These are phyloP conservation scores for Chlorella sp. DNA, from an alignment of 139 green algal genomes.

Conservation along the genomic window DNA sequence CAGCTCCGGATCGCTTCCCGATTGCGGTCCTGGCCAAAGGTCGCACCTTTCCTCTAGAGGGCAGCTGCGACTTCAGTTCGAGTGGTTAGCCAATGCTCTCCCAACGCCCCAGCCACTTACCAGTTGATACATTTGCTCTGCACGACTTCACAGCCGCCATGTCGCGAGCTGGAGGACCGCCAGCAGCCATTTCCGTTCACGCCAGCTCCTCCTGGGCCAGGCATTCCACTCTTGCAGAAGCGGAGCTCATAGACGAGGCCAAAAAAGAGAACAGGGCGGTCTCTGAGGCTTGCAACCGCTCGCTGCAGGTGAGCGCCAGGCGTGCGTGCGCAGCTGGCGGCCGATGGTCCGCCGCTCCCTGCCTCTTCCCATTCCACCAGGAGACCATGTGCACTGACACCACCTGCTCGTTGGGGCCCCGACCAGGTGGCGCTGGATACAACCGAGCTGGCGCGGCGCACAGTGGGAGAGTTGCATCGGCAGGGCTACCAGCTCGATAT, in stretches of 20 bases:
- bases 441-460: conserved; percentile 12
- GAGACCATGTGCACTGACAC: no score
- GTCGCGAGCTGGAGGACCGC: no score
- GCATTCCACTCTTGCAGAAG: no score
- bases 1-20: not conserved
- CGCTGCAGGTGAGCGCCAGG: conserved; percentile 7
- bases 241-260: conserved; percentile 10
- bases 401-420: no score
- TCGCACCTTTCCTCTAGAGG: no score
- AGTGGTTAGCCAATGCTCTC: no score
- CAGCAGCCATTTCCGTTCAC: not conserved
- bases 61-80: no score
- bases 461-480: conserved; percentile 17
- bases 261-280: conserved; percentile 23
- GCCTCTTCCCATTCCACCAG: not conserved
- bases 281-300: not conserved
- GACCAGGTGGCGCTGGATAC: conserved; percentile 24
- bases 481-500: conserved; percentile 29
- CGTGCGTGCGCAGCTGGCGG: not conserved
- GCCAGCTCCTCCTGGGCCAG: not conserved
- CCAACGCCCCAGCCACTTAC: no score
- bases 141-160: no score
- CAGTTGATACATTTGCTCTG: no score
- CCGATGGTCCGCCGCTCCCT: not conserved
- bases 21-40: no score